A percentile compares a stretch with the other conserved stretches of the same genome.
phyloP scores from a whole-genome alignment of 345 rosid species.

The Sisymbrium irio region DNA sequence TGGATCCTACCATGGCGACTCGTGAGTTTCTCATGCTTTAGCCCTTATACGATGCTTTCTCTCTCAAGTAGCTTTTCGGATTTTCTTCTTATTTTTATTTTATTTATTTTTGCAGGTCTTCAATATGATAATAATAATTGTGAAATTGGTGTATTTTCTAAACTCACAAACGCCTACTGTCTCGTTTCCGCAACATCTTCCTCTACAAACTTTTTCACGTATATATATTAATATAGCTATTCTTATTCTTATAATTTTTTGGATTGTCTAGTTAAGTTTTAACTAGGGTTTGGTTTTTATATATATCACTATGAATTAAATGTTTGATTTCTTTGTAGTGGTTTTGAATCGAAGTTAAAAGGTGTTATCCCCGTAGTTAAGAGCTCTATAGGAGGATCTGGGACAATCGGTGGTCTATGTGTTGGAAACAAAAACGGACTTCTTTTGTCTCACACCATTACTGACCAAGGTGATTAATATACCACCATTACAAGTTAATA shows the following conservation, averaged over 20 bases:
- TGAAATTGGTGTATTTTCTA: constrained; percentile 76
- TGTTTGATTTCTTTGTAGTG: constrained; percentile 25
- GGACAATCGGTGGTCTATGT: constrained; percentile 69
- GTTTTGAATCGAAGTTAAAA: constrained; percentile 63
- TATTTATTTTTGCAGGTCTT: too few species aligned
- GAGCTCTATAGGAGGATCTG: constrained; percentile 60
- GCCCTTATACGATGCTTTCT: too few species aligned
- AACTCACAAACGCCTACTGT: constrained; percentile 57
- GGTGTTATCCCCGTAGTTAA: constrained; percentile 73
- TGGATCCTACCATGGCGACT: too few species aligned
- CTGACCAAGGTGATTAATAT: constrained; percentile 64
- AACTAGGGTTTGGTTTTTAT: too few species aligned
- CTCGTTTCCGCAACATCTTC: too few species aligned
- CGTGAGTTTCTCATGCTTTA: too few species aligned
- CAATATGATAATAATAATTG: constrained; percentile 47
- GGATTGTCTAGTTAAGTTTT: too few species aligned
- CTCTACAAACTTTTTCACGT: too few species aligned
- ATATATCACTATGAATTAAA: background rate
- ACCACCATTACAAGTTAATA: background rate
- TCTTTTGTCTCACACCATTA: constrained; percentile 48
- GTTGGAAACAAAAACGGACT: constrained; percentile 83
- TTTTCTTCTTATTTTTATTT: too few species aligned
- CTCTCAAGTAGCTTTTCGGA: too few species aligned
- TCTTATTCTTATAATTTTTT: too few species aligned
- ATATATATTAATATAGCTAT: too few species aligned